Percentiles rank a stretch among this genome's conserved stretches.
phyloP scores from a whole-genome alignment of 805 yeast species.

The Candida manassasensis region DNA sequence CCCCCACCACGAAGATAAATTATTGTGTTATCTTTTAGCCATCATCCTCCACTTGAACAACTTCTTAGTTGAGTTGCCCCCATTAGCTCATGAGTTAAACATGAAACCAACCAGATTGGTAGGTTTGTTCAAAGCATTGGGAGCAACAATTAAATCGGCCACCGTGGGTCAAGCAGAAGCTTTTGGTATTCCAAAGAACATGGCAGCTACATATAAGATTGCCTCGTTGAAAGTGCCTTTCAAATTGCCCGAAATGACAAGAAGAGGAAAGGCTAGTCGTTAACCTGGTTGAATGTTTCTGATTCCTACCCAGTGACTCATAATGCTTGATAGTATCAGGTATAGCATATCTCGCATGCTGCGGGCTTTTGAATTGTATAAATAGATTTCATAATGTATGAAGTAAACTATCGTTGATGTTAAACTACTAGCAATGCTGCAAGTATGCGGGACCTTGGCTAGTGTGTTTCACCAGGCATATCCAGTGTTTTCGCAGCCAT shows the following conservation, averaged over 20 bases:
- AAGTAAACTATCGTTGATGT: too few species aligned
- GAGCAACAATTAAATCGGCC: conserved; percentile 72
- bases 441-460: too few species aligned
- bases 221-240: conserved; percentile 87
- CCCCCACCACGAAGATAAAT: conserved; percentile 82
- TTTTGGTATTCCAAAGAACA: conserved; percentile 57
- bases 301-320: too few species aligned
- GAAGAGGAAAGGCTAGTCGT: conserved; percentile 41
- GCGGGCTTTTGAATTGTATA: neutral
- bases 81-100: conserved; percentile 79
- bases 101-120: conserved; percentile 70
- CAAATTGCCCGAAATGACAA: conserved; percentile 76
- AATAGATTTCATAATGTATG: neutral
- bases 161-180: conserved; percentile 73
- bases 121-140: conserved; percentile 71
- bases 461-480: too few species aligned
- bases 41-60: conserved; percentile 71
- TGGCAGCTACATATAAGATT: conserved; percentile 63
- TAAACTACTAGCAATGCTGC: too few species aligned
- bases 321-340: neutral
- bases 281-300: too few species aligned
- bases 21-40: conserved; percentile 73
- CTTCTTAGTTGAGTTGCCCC: conserved; percentile 69
- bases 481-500: too few species aligned
- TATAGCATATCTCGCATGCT: conserved; percentile 4